Conservation (phyloP, 306 rosid species). For the Canavalia ensiformis region DNA sequence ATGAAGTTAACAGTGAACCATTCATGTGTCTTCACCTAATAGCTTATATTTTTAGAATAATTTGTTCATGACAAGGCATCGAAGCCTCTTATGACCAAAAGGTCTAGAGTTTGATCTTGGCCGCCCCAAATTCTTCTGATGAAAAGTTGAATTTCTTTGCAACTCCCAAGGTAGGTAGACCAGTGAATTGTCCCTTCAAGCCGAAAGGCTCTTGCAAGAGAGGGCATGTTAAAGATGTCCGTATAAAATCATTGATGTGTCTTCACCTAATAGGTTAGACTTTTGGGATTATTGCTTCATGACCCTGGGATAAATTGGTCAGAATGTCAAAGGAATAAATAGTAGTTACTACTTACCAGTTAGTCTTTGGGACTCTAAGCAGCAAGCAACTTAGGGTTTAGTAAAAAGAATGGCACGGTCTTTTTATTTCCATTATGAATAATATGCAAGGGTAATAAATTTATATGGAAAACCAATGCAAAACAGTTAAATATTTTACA, state of each 20-base stretch:
- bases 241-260: neutral
- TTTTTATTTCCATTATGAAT: neutral
- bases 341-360: neutral
- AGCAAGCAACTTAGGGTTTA: neutral
- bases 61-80: neutral
- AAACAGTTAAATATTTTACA: neutral
- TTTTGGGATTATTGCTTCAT: neutral
- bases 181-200: neutral
- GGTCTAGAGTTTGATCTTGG: neutral
- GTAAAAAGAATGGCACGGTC: neutral
- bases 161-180: neutral
- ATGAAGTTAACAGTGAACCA: neutral
- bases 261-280: neutral
- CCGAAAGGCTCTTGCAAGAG: neutral
- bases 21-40: neutral
- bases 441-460: neutral
- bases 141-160: neutral
- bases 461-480: slow-evolving; percentile 1
- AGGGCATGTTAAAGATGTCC: too few relatives aligned
- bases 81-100: neutral
- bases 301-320: neutral
- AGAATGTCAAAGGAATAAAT: neutral
- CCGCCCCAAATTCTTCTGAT: neutral
- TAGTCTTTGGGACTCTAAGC: neutral
- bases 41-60: neutral